phyloP scores from a whole-genome alignment of 257 asterid genomes.

The Solanum infundibuliforme region DNA sequence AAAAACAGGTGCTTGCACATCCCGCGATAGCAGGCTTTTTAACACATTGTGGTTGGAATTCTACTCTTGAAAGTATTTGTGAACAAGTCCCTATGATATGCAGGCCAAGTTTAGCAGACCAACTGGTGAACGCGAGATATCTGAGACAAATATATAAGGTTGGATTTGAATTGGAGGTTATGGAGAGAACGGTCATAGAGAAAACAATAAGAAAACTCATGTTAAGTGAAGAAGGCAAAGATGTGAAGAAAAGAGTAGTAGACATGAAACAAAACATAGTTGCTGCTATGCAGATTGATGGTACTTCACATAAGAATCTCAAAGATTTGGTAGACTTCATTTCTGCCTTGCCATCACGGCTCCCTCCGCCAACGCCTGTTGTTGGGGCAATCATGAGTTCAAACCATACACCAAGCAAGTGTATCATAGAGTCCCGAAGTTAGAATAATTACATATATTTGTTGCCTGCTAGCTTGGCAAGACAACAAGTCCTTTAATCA shows the following conservation, averaged over 20 bases:
- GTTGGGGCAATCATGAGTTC: background rate
- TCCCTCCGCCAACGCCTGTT: background rate
- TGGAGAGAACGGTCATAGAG: slow-evolving; percentile 10
- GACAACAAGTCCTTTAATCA: background rate
- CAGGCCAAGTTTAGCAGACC: slow-evolving; percentile 26
- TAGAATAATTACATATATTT: background rate
- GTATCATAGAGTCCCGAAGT: background rate
- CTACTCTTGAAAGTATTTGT: slow-evolving; percentile 28
- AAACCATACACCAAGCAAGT: background rate
- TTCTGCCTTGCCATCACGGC: background rate
- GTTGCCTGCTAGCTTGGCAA: background rate
- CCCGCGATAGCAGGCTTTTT: slow-evolving; percentile 27
- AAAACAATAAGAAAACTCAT: slow-evolving; percentile 18
- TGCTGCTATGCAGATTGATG: background rate
- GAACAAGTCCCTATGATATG: slow-evolving; percentile 41
- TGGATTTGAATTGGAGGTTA: slow-evolving; percentile 19
- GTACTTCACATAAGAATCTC: background rate
- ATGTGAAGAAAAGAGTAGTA: background rate
- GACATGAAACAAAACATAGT: slow-evolving; percentile 16
- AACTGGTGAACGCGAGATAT: slow-evolving; percentile 23
- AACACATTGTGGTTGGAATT: slow-evolving; percentile 47
- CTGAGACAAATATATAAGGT: slow-evolving; percentile 19
- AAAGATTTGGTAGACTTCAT: background rate
- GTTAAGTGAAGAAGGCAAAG: slow-evolving; percentile 14
- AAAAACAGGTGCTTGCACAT: slow-evolving; percentile 28